phyloP scores from a whole-genome alignment of 352 stramenopile species.

The Phytopythium mirpurense region DNA sequence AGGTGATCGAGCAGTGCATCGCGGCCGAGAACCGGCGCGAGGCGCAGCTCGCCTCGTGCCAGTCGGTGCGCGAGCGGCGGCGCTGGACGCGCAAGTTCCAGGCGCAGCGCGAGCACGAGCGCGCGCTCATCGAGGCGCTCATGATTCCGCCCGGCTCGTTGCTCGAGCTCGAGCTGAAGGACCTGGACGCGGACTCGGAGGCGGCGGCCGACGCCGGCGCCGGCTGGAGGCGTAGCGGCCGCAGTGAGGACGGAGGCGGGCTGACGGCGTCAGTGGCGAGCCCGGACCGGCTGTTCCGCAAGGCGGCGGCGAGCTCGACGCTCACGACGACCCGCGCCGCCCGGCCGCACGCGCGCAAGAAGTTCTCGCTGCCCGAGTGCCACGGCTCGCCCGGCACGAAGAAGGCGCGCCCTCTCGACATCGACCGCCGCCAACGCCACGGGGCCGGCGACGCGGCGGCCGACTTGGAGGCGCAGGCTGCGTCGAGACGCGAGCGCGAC shows the following conservation, averaged over 20 bases:
- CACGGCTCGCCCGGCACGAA: conserved; percentile 27
- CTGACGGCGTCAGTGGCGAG: conserved; percentile 17
- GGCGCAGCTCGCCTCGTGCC: conserved; percentile 44
- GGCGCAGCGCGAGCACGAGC: conserved; percentile 44
- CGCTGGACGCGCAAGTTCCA: conserved; percentile 55
- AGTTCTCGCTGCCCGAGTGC: conserved; percentile 34
- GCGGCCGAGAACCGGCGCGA: conserved; percentile 64
- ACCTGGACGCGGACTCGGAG: conserved; percentile 11
- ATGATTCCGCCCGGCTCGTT: conserved; percentile 27
- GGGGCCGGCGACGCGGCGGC: neutral
- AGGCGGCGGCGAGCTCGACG: conserved; percentile 18
- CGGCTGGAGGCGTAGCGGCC: too few species aligned
- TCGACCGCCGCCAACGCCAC: neutral
- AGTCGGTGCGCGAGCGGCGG: conserved; percentile 36
- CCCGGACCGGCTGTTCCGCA: conserved; percentile 37
- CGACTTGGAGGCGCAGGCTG: neutral
- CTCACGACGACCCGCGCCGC: conserved; percentile 4
- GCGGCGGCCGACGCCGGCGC: too few species aligned
- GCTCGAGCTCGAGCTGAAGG: conserved; percentile 27
- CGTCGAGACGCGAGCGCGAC: neutral
- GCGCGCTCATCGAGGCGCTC: conserved; percentile 46
- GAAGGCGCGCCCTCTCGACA: conserved; percentile 6
- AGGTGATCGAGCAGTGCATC: conserved; percentile 76
- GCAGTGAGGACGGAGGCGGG: conserved; percentile 2
- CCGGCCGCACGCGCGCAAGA: conserved; percentile 33